Evolutionary conservation across 1,139 yeast genomes (phyloP).

Genomic region (Diutina scorzettiae): DNA sequence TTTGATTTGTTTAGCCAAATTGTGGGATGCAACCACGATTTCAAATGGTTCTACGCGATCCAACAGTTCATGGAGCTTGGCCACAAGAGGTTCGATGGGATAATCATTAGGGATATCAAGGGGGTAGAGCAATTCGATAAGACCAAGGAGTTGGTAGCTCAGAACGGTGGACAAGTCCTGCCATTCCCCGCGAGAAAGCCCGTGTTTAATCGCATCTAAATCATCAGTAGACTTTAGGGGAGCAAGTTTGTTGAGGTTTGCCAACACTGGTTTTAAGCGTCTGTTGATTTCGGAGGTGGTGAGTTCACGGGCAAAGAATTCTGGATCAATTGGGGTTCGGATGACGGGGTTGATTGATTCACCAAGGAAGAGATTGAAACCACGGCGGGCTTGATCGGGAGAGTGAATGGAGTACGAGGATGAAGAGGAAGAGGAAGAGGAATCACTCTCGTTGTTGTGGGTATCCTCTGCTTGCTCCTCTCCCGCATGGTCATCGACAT

Average conservation of each 20-base stretch:
- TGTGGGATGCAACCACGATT: constrained; percentile 36
- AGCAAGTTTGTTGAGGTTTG: neutral
- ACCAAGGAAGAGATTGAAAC: too few species aligned
- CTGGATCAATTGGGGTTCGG: neutral
- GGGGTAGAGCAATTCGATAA: neutral
- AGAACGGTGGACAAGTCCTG: neutral
- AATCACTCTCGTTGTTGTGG: neutral
- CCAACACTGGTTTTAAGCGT: neutral
- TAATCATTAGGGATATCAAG: neutral
- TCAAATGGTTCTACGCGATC: constrained; percentile 71
- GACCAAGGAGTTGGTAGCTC: neutral
- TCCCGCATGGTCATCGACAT: neutral
- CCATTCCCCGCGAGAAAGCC: neutral
- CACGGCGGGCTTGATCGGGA: too few species aligned
- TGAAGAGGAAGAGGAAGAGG: neutral
- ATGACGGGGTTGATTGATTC: too few species aligned
- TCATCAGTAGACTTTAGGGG: neutral
- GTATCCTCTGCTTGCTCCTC: neutral
- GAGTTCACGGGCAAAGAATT: neutral
- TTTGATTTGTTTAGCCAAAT: constrained; percentile 59
- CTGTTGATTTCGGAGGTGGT: neutral
- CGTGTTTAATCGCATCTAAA: neutral
- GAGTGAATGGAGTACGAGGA: neutral
- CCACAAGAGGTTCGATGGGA: constrained; percentile 19
- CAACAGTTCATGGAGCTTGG: constrained; percentile 60